phyloP scores from a whole-genome alignment of 371 early-diverging fungal species.

The Mucor circinelloides region DNA sequence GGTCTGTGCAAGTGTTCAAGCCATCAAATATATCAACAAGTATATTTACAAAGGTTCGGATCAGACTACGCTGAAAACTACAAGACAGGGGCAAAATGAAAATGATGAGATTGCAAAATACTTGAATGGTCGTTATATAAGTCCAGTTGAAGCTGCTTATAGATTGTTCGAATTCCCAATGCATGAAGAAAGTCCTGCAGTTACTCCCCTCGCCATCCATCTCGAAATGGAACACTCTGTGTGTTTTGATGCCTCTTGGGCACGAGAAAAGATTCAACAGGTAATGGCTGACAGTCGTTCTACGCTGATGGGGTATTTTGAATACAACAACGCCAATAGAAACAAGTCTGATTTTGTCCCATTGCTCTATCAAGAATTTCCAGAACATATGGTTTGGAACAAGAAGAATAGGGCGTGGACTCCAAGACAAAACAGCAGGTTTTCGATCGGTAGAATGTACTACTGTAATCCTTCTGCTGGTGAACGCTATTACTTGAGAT shows the following conservation, averaged over 20 bases:
- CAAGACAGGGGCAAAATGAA: not conserved
- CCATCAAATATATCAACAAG: conserved; percentile 45
- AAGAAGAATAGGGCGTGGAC: not conserved
- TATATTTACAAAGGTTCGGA: conserved; percentile 41
- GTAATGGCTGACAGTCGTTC: not conserved
- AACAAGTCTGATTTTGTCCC: not conserved
- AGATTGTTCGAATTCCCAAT: too few species aligned
- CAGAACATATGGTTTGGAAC: not conserved
- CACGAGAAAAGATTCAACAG: not conserved
- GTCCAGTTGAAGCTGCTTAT: too few species aligned
- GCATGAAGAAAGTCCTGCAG: too few species aligned
- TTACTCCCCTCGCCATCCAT: not conserved
- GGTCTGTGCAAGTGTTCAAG: conserved; percentile 24
- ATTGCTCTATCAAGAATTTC: conserved; percentile 8
- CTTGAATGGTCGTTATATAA: conserved; percentile 6
- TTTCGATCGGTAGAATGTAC: not conserved
- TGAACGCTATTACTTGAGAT: not conserved
- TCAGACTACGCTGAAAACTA: not conserved
- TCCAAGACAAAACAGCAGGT: not conserved
- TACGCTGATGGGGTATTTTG: not conserved
- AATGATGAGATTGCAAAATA: conserved; percentile 9
- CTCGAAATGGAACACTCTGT: conserved; percentile 9
- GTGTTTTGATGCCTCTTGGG: not conserved
- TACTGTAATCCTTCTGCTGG: conserved; percentile 1
- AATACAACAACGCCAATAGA: not conserved